Evolutionary conservation across 108 stramenopile species (phyloP).

Genomic region (Cyclotella distinguenda): DNA sequence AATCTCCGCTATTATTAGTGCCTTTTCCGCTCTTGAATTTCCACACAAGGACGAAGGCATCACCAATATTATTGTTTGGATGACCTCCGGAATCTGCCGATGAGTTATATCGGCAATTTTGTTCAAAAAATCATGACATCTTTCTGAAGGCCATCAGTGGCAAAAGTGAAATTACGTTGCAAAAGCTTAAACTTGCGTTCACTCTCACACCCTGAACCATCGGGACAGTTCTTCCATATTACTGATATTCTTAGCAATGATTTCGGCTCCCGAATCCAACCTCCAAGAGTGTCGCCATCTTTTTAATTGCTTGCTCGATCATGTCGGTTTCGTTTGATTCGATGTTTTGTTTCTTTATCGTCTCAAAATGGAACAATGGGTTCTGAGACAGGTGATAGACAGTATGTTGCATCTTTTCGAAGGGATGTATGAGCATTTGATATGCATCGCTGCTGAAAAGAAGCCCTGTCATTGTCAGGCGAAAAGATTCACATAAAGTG

Average conservation of each 20-base stretch:
- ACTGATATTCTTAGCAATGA: constrained; percentile 62
- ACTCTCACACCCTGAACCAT: constrained; percentile 68
- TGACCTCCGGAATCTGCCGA: constrained; percentile 50
- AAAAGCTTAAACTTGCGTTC: constrained; percentile 72
- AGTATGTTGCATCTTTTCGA: constrained; percentile 56
- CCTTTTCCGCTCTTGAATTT: constrained; percentile 50
- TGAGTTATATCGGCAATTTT: constrained; percentile 69
- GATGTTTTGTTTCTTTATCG: constrained; percentile 31
- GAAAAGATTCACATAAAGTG: constrained; percentile 49
- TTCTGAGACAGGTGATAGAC: constrained; percentile 56
- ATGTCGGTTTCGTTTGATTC: constrained; percentile 68
- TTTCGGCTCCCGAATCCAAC: constrained; percentile 79
- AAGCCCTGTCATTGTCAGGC: constrained; percentile 51
- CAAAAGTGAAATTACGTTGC: constrained; percentile 63
- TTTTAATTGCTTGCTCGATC: constrained; percentile 63
- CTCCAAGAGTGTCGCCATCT: constrained; percentile 62
- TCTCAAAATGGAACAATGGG: constrained; percentile 52
- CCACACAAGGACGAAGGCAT: constrained; percentile 75
- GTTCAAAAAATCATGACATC: constrained; percentile 72
- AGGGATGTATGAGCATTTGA: constrained; percentile 59
- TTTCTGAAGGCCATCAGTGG: constrained; percentile 56
- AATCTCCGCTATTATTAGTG: constrained; percentile 41
- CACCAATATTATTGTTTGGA: constrained; percentile 79
- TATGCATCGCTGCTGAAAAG: constrained; percentile 66
- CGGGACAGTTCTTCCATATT: constrained; percentile 52